These are phyloP conservation scores for Neoboletus brunneissimus DNA, from an alignment of 768 basidiomycete genomes.

Conservation along the genomic window DNA sequence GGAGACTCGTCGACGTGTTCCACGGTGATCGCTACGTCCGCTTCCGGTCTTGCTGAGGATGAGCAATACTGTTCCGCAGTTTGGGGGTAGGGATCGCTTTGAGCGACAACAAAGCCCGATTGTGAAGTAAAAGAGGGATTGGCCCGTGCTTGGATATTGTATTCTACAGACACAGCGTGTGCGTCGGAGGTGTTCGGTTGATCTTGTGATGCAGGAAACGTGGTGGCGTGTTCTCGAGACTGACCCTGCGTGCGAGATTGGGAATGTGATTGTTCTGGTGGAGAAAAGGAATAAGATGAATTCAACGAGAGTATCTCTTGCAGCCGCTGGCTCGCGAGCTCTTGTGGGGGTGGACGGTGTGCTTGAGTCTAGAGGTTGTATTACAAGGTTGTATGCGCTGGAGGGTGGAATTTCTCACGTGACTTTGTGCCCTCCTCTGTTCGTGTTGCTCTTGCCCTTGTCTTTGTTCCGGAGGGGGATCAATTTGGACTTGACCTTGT, in stretches of 20 bases:
- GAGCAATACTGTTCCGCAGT: slow-evolving; percentile 4
- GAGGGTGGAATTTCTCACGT: slow-evolving; percentile 1
- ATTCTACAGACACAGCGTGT: background rate
- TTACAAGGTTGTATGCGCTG: background rate
- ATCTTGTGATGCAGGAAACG: background rate
- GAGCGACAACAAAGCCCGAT: background rate
- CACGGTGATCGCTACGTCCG: slow-evolving; percentile 16
- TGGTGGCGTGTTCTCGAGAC: background rate
- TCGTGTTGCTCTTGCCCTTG: slow-evolving; percentile 2
- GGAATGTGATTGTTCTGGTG: background rate
- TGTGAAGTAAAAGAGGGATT: slow-evolving; percentile 6
- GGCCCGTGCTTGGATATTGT: background rate
- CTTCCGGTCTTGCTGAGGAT: background rate
- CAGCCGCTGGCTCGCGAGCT: slow-evolving; percentile 20
- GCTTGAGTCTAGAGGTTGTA: no score
- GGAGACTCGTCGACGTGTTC: slow-evolving; percentile 12
- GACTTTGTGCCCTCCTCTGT: slow-evolving; percentile 3
- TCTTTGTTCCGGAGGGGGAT: background rate
- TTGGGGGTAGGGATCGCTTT: slow-evolving; percentile 2
- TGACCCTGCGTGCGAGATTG: slow-evolving; percentile 1
- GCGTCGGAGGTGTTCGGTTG: background rate
- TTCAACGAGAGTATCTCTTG: slow-evolving; percentile 23
- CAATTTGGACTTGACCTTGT: background rate
- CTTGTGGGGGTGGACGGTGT: no score
- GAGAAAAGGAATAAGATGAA: background rate